Evolutionary conservation across 768 basidiomycete genomes (phyloP).

Genomic region (Trichaptum fuscoviolaceum): DNA sequence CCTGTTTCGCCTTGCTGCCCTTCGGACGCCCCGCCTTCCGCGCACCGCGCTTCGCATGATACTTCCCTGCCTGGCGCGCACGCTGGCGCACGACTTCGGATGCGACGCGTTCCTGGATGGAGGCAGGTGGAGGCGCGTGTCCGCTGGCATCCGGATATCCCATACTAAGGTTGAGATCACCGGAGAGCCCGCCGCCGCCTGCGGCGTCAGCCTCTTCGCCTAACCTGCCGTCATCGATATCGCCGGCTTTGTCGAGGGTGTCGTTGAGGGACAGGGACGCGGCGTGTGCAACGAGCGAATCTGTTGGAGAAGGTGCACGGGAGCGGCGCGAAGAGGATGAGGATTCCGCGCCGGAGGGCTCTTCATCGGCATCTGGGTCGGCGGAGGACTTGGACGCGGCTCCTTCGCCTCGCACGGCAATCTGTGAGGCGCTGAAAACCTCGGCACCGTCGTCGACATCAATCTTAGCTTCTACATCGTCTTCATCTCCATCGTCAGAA

Average conservation of each 20-base stretch:
- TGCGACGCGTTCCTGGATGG: constrained; percentile 55
- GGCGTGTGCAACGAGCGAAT: not conserved
- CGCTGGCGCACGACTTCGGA: constrained; percentile 55
- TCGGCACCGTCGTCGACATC: constrained; percentile 17
- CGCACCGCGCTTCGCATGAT: constrained; percentile 69
- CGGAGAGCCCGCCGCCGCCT: constrained; percentile 16
- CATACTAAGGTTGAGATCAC: constrained; percentile 49
- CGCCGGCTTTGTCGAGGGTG: not conserved
- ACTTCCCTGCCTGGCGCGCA: constrained; percentile 61
- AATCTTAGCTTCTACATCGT: constrained; percentile 12
- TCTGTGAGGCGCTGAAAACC: constrained; percentile 6
- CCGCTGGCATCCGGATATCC: constrained; percentile 27
- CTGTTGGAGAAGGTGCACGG: not conserved
- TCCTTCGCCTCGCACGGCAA: constrained; percentile 11
- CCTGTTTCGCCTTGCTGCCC: constrained; percentile 85
- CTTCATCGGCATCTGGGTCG: not conserved
- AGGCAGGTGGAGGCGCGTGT: constrained; percentile 30
- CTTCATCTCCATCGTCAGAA: constrained; percentile 15
- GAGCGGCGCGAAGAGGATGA: not conserved
- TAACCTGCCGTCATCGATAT: not conserved
- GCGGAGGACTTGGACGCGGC: not conserved
- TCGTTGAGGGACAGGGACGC: constrained; percentile 2
- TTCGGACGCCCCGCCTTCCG: constrained; percentile 55
- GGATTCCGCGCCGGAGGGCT: not conserved
- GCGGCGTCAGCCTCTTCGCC: constrained; percentile 25